Evolutionary conservation across 2,329 filamentous ascomycete species (phyloP), one percentile per base, ranked within the genome.

Genomic region (Cercospora sp.): DNA sequence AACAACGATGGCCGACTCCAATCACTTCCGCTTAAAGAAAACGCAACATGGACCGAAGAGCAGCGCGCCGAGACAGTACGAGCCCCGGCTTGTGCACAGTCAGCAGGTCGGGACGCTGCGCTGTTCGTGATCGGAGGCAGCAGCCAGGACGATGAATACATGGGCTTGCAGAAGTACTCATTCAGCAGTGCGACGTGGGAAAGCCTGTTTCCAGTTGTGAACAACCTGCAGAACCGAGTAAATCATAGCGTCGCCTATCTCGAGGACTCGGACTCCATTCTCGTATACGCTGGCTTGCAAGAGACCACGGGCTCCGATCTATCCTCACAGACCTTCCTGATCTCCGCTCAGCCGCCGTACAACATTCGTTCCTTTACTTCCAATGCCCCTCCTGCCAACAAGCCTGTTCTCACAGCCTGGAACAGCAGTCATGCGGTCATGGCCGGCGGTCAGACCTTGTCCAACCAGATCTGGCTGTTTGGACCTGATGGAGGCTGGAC

Each of bases 51-150:
- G 94, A 82, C 86, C 71, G 78, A 84, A 72, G 79, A 95, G 72
- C 76, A 85, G 0, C 85, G 85, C 77, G 92, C 92, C 60, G 85
- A 89, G 69, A 82, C 88, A 18, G 91, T 97, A 24, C 88, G 87
- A 1, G 92, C 91, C 57, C 92, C 87, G 49, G 88, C 88, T 6
- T 98, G 94, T 80, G 90, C 97, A 24, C 89, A 89, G 65, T 89
- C 89, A 43, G 85, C 89, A 8, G 79, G 81, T 24, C 85, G 85
- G 21, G 85, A 91, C 70, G 85, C 90, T 4, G 90, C 86, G 28
- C 84, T 97, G 32, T 97, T 90, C 77, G 85, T 97, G 58, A 88
- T 98, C 43, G 94, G 94, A 73, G 94, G 94, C 64, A 76, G 79
- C 60, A 86, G 84, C n/a, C 81, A 83, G 67, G 74, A 79, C 51